Evolutionary conservation across 2,329 filamentous ascomycete genomes (phyloP).

Genomic region (Zymoseptoria pseudotritici): DNA sequence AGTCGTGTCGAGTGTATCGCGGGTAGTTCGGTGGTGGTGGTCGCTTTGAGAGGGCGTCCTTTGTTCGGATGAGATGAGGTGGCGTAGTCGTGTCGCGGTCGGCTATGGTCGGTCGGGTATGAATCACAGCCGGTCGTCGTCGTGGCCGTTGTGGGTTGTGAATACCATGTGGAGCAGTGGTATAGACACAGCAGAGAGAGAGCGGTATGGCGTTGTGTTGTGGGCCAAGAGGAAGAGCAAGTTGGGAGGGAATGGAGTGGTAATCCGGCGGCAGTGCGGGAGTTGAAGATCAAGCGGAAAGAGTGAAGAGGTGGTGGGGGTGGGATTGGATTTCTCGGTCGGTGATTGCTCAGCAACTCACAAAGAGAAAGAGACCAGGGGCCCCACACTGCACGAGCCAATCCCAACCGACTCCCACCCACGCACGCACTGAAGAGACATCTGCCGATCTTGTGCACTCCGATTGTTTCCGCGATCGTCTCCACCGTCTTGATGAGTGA

Average conservation of each 20-base stretch:
- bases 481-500: too few species aligned
- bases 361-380: neutral
- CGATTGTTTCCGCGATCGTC: too few species aligned
- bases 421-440: too few species aligned
- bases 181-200: too few species aligned
- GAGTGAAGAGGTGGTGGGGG: too few species aligned
- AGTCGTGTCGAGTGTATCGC: neutral
- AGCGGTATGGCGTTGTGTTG: too few species aligned
- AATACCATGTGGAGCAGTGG: neutral
- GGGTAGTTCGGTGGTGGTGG: neutral
- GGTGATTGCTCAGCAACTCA: neutral
- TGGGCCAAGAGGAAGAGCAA: too few species aligned
- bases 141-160: neutral
- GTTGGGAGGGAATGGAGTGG: neutral
- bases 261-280: neutral
- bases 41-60: neutral
- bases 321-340: neutral
- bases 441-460: too few species aligned
- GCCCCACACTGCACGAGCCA: neutral
- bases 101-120: neutral
- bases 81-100: neutral
- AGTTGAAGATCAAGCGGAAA: neutral
- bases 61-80: neutral
- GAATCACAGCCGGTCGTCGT: neutral
- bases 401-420: neutral